Base-by-base conservation (phyloP, 345 rosid genomes). In the Reutealis trisperma region DNA sequence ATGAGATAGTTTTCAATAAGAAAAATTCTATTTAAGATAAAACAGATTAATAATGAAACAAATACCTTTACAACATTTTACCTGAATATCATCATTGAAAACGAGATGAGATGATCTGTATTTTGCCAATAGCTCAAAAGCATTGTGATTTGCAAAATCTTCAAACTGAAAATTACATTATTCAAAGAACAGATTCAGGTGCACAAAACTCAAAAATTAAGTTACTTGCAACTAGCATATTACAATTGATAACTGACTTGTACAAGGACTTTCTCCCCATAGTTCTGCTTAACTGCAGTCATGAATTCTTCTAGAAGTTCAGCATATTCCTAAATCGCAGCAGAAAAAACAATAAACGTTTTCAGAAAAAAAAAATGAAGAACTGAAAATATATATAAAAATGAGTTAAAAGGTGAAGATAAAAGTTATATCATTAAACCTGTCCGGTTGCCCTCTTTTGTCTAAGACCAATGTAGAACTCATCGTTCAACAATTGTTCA, bases 101-200 rank as follows among this genome's bases (percentile, higher is more conserved):
- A 96, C 97, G 8, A 96, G 97, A 83, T 96, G 98, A 24, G 85
- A 86, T 42, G 92, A 70, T 49, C 93, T 85, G 77, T 93, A 93
- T 75, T 87, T 93, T 5, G 89, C 84, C 70, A 96, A 96, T 74
- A 96, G 83, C 63, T 90, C 89, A 68, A 93, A 95, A 13, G 98
- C 99, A 45, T 95, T 92, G 88, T 95, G 99, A 81, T 95, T 95
- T 71, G 99, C 99, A 79, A 95, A 95, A 84, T 95, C 99, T 87
- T 95, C 99, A 83, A 95, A 95, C 99, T 93, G 90, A 69, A 80
- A 82, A 88, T 45, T 24, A 61, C 6, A 16, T 32, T 27, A 15
- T 44, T 60, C 45, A 65, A 14, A 54, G 63, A 24, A n/a, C 44
- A 32, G 44, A 63, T n/a, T 63, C 51, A 62, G 30, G 59, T 34